Evolutionary conservation across 2,329 filamentous ascomycete genomes (phyloP).

Genomic region (Calonectria crousiana): DNA sequence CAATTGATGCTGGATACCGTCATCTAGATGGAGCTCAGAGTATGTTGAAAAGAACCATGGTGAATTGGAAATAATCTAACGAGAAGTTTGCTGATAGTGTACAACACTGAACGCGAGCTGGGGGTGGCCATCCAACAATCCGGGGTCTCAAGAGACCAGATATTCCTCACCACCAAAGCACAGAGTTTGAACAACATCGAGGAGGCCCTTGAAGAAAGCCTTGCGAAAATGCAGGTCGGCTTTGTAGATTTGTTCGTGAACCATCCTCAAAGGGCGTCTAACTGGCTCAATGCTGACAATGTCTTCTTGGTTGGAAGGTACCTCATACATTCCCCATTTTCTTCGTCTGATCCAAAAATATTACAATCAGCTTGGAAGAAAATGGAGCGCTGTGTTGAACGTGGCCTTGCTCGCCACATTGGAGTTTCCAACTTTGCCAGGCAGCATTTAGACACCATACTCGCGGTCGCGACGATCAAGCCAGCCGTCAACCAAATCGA

Average conservation of each 20-base stretch:
- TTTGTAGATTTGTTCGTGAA: neutral
- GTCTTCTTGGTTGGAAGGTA: neutral
- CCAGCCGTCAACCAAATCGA: constrained; percentile 31
- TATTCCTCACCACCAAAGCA: constrained; percentile 20
- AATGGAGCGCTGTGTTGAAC: constrained; percentile 12
- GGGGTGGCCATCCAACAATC: constrained; percentile 13
- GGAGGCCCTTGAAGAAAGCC: neutral
- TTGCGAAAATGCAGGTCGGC: neutral
- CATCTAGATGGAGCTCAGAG: constrained; percentile 27
- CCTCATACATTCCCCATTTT: neutral
- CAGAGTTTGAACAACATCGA: neutral
- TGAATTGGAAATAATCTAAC: neutral
- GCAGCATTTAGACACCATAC: constrained; percentile 22
- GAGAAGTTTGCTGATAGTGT: neutral
- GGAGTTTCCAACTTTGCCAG: constrained; percentile 33
- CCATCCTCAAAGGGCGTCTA: neutral
- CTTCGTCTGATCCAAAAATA: neutral
- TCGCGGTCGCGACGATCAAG: constrained; percentile 18
- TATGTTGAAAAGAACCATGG: neutral
- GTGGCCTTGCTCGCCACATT: constrained; percentile 10
- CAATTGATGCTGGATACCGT: constrained; percentile 14
- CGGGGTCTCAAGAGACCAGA: neutral
- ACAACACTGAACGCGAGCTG: constrained; percentile 10
- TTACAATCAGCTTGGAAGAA: constrained; percentile 3
- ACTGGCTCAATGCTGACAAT: neutral